These are phyloP conservation scores for Mariannaea sp. DNA, from an alignment of 2,329 filamentous ascomycete species.

Conservation along the genomic window DNA sequence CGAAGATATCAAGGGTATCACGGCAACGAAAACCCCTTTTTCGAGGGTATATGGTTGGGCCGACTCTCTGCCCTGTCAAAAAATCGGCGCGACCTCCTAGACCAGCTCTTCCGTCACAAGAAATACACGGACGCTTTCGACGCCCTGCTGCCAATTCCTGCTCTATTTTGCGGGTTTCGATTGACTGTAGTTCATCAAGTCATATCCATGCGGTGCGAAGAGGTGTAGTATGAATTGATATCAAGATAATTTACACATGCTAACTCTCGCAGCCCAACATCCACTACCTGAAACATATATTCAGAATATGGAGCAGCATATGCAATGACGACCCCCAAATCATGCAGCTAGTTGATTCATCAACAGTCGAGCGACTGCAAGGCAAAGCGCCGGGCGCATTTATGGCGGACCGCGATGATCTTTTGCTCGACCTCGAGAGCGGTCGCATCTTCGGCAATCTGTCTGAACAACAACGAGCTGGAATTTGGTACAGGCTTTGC, in stretches of 20 bases:
- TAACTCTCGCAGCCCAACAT: neutral
- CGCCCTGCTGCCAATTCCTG: constrained; percentile 27
- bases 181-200: neutral
- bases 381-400: constrained; percentile 38
- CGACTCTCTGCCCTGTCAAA: constrained; percentile 30
- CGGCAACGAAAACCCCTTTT: constrained; percentile 23
- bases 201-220: neutral
- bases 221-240: neutral
- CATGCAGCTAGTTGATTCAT: constrained; percentile 38
- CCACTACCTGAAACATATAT: constrained; percentile 34
- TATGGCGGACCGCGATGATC: constrained; percentile 29
- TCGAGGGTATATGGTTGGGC: constrained; percentile 33
- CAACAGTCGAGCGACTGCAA: constrained; percentile 41
- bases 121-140: constrained; percentile 41
- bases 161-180: neutral
- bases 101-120: constrained; percentile 33
- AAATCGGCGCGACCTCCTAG: constrained; percentile 30
- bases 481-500: constrained; percentile 39
- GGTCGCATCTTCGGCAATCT: constrained; percentile 43
- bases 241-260: neutral
- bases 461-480: constrained; percentile 32
- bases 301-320: constrained; percentile 41
- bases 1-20: constrained; percentile 25
- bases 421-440: constrained; percentile 37
- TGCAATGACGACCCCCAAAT: constrained; percentile 33